Evolutionary conservation across 2,329 filamentous ascomycete genomes (phyloP).

Genomic region (Calycina marina): DNA sequence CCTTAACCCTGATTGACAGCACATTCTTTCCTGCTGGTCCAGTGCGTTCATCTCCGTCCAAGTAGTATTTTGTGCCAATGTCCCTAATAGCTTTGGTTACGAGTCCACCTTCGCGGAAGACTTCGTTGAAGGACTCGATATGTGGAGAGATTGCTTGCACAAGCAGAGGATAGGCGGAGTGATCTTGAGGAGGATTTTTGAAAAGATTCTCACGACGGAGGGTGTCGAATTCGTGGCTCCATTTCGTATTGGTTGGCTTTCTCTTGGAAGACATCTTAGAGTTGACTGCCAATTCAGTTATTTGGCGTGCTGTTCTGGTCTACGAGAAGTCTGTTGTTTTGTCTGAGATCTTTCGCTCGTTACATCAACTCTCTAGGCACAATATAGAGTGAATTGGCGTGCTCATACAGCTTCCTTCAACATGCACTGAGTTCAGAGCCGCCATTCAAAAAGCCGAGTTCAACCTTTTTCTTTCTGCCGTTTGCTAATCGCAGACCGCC

Average conservation of each 20-base stretch:
- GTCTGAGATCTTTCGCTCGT: too few relatives aligned
- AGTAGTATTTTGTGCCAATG: conserved; percentile 76
- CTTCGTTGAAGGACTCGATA: conserved; percentile 86
- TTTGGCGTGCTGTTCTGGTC: too few relatives aligned
- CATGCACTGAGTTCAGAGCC: too few relatives aligned
- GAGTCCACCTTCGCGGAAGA: conserved; percentile 62
- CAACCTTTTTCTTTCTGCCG: too few relatives aligned
- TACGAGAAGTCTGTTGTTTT: too few relatives aligned
- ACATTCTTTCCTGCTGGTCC: conserved; percentile 51
- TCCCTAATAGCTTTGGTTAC: conserved; percentile 68
- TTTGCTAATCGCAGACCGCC: too few relatives aligned
- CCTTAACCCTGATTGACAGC: conserved; percentile 63
- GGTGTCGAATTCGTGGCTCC: conserved; percentile 79
- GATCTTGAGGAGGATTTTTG: conserved; percentile 72
- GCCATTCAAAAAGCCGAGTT: too few relatives aligned
- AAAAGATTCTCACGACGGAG: conserved; percentile 80
- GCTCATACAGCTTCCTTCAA: too few relatives aligned
- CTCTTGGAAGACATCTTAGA: conserved; percentile 13
- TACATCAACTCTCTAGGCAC: too few relatives aligned
- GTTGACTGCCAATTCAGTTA: too few relatives aligned
- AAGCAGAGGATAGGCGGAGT: conserved; percentile 74
- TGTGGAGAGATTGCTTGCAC: conserved; percentile 80
- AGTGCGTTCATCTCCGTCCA: conserved; percentile 63
- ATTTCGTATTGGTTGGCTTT: conserved; percentile 45
- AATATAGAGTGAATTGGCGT: too few relatives aligned